A percentile compares a stretch with the other conserved stretches of the same genome.
Conservation (phyloP, 768 basidiomycete genomes). For the Tulasnella sp. region DNA sequence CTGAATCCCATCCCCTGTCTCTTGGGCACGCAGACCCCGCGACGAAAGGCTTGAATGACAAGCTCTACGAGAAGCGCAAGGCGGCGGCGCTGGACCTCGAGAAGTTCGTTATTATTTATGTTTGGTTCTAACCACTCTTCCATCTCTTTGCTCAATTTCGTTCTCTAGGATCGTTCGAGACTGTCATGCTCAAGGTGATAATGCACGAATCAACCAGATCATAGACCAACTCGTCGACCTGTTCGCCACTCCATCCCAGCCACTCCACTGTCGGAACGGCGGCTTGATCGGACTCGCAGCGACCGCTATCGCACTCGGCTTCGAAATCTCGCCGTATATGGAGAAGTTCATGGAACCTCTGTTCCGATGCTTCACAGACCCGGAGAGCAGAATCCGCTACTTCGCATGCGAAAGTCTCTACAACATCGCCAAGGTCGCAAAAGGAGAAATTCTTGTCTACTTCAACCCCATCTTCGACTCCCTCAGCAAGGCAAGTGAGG, state of each 20-base stretch:
- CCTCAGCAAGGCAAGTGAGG: constrained; percentile 68
- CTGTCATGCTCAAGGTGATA: constrained; percentile 70
- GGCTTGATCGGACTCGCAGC: constrained; percentile 94
- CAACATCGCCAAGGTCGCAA: constrained; percentile 95
- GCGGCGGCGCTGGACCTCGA: constrained; percentile 91
- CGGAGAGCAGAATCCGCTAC: constrained; percentile 90
- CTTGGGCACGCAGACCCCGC: constrained; percentile 43
- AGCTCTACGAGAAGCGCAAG: constrained; percentile 95
- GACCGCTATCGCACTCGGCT: constrained; percentile 91
- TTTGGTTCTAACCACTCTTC: not conserved
- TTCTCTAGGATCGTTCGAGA: constrained; percentile 52
- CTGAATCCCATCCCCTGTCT: not conserved
- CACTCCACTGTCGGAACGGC: constrained; percentile 84
- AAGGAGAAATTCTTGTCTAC: constrained; percentile 91
- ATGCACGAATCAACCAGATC: constrained; percentile 70
- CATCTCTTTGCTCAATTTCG: not conserved
- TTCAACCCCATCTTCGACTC: constrained; percentile 99
- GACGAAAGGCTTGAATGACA: constrained; percentile 77
- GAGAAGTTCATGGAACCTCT: constrained; percentile 84
- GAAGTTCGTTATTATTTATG: constrained; percentile 44
- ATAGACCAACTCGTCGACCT: constrained; percentile 92
- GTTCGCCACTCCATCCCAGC: constrained; percentile 73
- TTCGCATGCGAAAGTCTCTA: constrained; percentile 98
- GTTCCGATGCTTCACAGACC: constrained; percentile 83
- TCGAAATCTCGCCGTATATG: constrained; percentile 89